A percentile compares a stretch with the other conserved stretches of the same genome.
phyloP scores from a whole-genome alignment of 257 asterid genomes.

The Ehretia macrophylla region DNA sequence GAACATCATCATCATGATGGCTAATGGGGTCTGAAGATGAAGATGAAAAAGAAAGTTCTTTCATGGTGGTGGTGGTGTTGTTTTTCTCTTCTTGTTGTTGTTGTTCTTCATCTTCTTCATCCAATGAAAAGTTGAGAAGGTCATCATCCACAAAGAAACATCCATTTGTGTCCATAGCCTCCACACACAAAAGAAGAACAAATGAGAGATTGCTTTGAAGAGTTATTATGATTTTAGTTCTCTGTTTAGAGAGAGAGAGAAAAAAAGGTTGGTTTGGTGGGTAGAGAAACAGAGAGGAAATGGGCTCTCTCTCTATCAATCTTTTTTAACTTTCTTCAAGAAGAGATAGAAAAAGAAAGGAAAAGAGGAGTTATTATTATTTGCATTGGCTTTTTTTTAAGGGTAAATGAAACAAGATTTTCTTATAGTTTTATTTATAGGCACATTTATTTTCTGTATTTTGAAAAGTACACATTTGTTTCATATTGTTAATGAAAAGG shows the following conservation, averaged over 20 bases:
- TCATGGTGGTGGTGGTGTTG: neutral
- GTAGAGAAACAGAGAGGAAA: neutral
- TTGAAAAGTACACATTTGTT: no score
- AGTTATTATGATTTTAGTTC: neutral
- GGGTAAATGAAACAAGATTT: no score
- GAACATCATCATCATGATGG: slow-evolving; percentile 10
- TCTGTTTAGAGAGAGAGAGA: no score
- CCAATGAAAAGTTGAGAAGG: slow-evolving; percentile 65
- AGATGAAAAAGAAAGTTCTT: neutral
- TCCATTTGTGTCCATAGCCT: slow-evolving; percentile 31
- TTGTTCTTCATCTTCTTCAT: slow-evolving; percentile 38
- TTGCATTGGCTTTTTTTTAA: no score
- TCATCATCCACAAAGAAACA: slow-evolving; percentile 50
- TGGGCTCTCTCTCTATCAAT: neutral
- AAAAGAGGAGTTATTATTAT: no score
- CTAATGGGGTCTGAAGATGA: slow-evolving; percentile 19
- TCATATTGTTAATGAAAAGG: no score
- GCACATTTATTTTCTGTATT: no score
- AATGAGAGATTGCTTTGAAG: neutral
- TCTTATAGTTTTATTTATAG: no score
- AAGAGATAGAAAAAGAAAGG: no score
- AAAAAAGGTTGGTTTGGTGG: neutral
- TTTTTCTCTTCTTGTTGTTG: neutral
- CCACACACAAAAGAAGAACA: slow-evolving; percentile 21
- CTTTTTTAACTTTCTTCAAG: neutral